Percentiles rank a stretch among this genome's conserved stretches.
These are phyloP conservation scores for Aspergillus viridinutans DNA, from an alignment of 2,329 filamentous ascomycete genomes.

Conservation along the genomic window DNA sequence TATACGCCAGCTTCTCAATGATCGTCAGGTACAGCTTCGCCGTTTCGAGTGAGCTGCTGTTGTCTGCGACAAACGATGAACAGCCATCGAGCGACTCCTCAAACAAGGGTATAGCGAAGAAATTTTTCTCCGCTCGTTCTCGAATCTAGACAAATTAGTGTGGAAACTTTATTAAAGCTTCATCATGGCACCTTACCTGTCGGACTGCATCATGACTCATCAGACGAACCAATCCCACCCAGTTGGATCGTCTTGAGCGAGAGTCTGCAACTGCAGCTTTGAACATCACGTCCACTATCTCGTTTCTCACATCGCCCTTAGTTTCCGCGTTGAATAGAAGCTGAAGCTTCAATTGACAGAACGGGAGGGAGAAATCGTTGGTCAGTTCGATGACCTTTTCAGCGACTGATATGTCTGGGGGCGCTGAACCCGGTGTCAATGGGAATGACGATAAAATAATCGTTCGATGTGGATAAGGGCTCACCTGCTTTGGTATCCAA, in stretches of 20 bases:
- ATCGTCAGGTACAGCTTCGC: constrained; percentile 37
- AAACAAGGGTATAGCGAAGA: constrained; percentile 34
- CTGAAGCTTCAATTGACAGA: constrained; percentile 41
- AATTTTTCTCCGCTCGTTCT: constrained; percentile 38
- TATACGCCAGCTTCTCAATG: constrained; percentile 36
- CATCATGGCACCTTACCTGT: constrained; percentile 24
- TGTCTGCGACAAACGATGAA: constrained; percentile 7
- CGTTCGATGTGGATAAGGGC: background rate
- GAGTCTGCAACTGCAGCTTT: constrained; percentile 35
- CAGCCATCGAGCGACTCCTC: constrained; percentile 18
- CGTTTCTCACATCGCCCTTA: constrained; percentile 23
- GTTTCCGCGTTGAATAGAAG: constrained; percentile 34
- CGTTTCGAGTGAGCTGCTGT: constrained; percentile 22
- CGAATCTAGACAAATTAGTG: constrained; percentile 29
- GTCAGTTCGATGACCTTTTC: constrained; percentile 34
- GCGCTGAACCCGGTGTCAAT: constrained; percentile 9
- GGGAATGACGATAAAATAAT: background rate
- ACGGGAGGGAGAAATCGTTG: constrained; percentile 41
- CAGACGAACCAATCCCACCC: constrained; percentile 37
- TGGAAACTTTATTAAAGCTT: background rate
- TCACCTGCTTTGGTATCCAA: constrained; percentile 18
- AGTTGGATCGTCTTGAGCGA: constrained; percentile 31
- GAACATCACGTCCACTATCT: constrained; percentile 39
- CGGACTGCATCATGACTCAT: constrained; percentile 36
- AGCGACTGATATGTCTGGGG: constrained; percentile 23